These are phyloP conservation scores for Spironucleus salmonicida DNA, from an alignment of 208 protist species.

Conservation along the genomic window DNA sequence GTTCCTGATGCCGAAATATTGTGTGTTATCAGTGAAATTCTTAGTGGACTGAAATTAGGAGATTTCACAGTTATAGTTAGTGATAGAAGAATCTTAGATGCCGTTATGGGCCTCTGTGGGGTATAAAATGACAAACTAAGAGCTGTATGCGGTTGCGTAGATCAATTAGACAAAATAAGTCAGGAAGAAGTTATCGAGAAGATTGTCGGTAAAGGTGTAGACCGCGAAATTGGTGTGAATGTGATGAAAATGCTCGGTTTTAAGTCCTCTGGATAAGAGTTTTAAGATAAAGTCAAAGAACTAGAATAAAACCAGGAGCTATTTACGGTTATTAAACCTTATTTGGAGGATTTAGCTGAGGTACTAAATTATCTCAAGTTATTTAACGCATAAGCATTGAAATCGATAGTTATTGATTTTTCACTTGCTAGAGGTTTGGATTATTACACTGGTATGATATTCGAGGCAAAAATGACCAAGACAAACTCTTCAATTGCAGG, in stretches of 20 bases:
- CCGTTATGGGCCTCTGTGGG: constrained; percentile 55
- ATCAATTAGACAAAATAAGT: constrained; percentile 64
- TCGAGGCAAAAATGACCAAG: constrained; percentile 52
- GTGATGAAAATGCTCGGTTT: too few relatives aligned
- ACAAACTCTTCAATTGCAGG: constrained; percentile 57
- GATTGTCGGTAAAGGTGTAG: constrained; percentile 56
- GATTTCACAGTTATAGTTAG: constrained; percentile 57
- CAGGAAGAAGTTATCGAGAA: constrained; percentile 58
- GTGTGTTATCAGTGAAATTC: constrained; percentile 53
- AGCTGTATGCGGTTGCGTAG: constrained; percentile 58
- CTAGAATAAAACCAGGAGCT: too few relatives aligned
- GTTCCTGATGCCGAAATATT: constrained; percentile 61
- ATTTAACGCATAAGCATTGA: not conserved
- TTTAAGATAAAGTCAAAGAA: too few relatives aligned
- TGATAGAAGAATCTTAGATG: constrained; percentile 57
- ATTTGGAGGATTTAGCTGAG: too few relatives aligned
- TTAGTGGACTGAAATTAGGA: constrained; percentile 51
- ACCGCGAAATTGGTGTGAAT: constrained; percentile 41
- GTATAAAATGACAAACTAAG: constrained; percentile 56
- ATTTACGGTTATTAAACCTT: too few relatives aligned
- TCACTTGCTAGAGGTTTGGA: constrained; percentile 62
- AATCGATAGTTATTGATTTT: constrained; percentile 55
- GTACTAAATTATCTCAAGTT: not conserved
- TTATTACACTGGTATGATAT: constrained; percentile 72
- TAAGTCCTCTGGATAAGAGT: too few relatives aligned